Base-by-base conservation (phyloP, 306 rosid genomes). In the Sicyos edulis region DNA sequence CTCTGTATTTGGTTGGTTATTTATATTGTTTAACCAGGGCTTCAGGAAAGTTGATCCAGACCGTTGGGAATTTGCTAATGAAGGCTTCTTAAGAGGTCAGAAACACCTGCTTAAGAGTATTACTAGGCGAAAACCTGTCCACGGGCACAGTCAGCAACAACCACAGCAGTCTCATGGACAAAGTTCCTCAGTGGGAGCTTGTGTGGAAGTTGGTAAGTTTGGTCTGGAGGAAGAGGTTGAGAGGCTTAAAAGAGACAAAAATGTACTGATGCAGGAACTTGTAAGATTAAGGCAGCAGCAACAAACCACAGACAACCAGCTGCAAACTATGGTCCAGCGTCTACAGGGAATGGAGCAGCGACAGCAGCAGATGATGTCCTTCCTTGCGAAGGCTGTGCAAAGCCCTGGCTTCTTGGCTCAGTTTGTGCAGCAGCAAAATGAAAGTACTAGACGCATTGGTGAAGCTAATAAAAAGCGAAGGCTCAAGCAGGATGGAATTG, bases 31-130 rank as follows among this genome's bases (percentile, higher is more conserved):
- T 47, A 20, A 80, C 69, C 80, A 93, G 99, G 99, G 99, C 57
- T 93, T 93, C 69, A 89, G 97, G 83, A 93, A 93, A 81, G 97
- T 93, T 22, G 97, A 93, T 86, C 99, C 99, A 45, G 99, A 93
- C 77, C 92, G 95, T 65, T 93, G 99, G 99, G 99, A 93, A 79
- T 93, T 93, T 82, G 99, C 99, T 47, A 89, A 93, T 73, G 99
- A 91, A 80, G 96, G 92, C 37, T 93, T 40, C 45, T 40, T 40
- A 40, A 40, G 45, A 40, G 45, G 45, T 40, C 95, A 93, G 80
- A 93, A 91, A 75, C 97, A 93, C 82, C 86, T 88, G 83, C 97
- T 93, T 63, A 87, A 47, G 95, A 86, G 66, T 76, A 93, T 93
- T 49, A 86, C 82, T 50, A 84, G 99, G 66, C 85, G 99, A 56